A percentile compares a stretch with the other conserved stretches of the same genome.
Conservation (phyloP, 805 yeast genomes). For the Ogataea ganodermae region DNA sequence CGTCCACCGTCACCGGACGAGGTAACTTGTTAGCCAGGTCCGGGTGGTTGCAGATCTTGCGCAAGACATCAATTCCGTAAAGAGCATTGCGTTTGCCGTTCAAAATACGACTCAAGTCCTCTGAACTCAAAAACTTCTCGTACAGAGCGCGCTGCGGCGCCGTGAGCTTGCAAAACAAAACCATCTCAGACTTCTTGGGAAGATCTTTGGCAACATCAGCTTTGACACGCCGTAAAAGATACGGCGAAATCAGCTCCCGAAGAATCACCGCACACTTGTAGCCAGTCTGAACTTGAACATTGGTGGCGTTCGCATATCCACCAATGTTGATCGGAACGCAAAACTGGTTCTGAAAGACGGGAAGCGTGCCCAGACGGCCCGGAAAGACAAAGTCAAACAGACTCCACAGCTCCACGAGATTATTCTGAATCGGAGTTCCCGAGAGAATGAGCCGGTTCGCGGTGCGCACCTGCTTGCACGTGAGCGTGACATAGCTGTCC, state of each 20-base stretch:
- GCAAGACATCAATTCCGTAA: conserved; percentile 83
- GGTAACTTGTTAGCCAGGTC: conserved; percentile 68
- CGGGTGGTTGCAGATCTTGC: conserved; percentile 97
- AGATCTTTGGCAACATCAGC: conserved; percentile 93
- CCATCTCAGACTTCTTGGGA: conserved; percentile 93
- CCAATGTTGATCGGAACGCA: conserved; percentile 92
- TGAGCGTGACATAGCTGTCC: conserved; percentile 80
- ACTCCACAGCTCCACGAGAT: conserved; percentile 90
- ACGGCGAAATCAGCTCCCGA: conserved; percentile 87
- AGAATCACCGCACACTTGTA: conserved; percentile 92
- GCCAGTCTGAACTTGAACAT: conserved; percentile 94
- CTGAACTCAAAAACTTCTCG: conserved; percentile 70
- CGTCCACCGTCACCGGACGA: conserved; percentile 30
- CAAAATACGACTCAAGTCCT: conserved; percentile 69
- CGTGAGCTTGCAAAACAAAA: conserved; percentile 85
- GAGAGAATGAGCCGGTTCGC: conserved; percentile 85
- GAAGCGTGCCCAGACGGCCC: conserved; percentile 90
- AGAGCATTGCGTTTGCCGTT: conserved; percentile 79
- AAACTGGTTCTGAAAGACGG: conserved; percentile 91
- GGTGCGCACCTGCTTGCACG: conserved; percentile 82
- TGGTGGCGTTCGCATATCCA: conserved; percentile 97
- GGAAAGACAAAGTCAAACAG: conserved; percentile 94
- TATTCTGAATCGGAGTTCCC: conserved; percentile 97
- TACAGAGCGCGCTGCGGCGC: conserved; percentile 73
- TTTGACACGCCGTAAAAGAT: conserved; percentile 81